Conservation (phyloP, 805 yeast species). For the Metschnikowia cubensis region DNA sequence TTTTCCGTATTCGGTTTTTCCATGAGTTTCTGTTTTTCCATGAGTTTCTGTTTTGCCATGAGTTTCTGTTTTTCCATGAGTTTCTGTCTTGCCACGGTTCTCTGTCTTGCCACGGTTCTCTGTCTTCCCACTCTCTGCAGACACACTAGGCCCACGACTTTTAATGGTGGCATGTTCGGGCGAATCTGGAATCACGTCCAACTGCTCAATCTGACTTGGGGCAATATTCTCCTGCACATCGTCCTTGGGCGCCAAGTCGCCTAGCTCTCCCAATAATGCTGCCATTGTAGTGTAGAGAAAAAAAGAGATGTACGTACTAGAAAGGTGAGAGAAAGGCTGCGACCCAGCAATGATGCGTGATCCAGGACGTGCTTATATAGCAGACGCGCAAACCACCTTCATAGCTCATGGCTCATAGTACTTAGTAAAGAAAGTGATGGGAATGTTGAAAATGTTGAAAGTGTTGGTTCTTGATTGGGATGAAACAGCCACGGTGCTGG, state of each 20-base stretch:
- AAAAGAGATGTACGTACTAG: background rate
- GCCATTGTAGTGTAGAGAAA: slow-evolving; percentile 3
- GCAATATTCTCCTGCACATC: slow-evolving; percentile 10
- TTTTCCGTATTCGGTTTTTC: too few relatives aligned
- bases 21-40: too few relatives aligned
- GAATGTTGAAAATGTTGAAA: background rate
- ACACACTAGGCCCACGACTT: background rate
- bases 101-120: slow-evolving; percentile 6
- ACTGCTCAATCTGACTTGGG: slow-evolving; percentile 7
- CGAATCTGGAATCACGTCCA: slow-evolving; percentile 9
- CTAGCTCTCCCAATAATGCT: slow-evolving; percentile 16
- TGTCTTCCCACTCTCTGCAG: slow-evolving; percentile 3
- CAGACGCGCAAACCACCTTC: background rate
- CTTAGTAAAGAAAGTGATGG: too few relatives aligned
- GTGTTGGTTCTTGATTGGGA: slow-evolving; percentile 55
- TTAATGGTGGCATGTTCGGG: slow-evolving; percentile 1
- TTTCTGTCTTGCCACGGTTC: slow-evolving; percentile 8
- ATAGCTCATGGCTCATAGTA: background rate
- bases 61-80: slow-evolving; percentile 6
- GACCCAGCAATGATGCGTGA: background rate
- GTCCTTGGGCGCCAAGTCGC: slow-evolving; percentile 9
- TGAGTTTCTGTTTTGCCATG: slow-evolving; percentile 13
- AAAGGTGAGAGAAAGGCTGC: background rate
- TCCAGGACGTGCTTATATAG: background rate
- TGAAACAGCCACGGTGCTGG: slow-evolving; percentile 55